Conservation (phyloP, 345 rosid genomes). For the Pistacia vera region DNA sequence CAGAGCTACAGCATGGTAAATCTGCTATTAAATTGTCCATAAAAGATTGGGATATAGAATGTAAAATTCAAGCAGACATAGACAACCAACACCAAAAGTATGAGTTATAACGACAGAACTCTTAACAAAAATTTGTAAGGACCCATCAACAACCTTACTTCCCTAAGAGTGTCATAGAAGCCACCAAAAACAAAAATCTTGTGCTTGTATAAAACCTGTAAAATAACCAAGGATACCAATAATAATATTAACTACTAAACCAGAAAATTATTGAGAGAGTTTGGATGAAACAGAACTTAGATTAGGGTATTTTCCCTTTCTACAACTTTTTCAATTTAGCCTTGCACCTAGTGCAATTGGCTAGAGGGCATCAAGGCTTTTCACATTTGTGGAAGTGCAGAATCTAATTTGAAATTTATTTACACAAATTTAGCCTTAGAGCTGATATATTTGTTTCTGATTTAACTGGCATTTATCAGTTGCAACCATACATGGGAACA, state of each 20-base stretch:
- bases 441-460: not conserved
- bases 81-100: constrained; percentile 3
- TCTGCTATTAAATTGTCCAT: constrained; percentile 1
- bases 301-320: not conserved
- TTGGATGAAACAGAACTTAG: not conserved
- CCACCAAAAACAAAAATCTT: constrained; percentile 94
- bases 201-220: constrained; percentile 94
- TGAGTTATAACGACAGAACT: constrained; percentile 12
- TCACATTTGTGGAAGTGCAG: not conserved
- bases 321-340: not conserved
- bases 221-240: constrained; percentile 7
- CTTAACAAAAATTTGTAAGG: constrained; percentile 15
- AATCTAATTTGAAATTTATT: not conserved
- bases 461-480: not conserved
- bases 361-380: not conserved
- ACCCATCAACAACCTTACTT: constrained; percentile 83
- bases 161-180: constrained; percentile 97
- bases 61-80: constrained; percentile 1
- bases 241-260: not conserved
- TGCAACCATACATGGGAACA: not conserved
- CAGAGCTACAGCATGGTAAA: constrained; percentile 15
- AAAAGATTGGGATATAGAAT: not conserved
- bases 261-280: not conserved
- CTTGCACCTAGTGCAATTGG: not conserved
- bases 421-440: not conserved